Conservation (phyloP, 768 basidiomycete species). For the Tulasnella sp. region DNA sequence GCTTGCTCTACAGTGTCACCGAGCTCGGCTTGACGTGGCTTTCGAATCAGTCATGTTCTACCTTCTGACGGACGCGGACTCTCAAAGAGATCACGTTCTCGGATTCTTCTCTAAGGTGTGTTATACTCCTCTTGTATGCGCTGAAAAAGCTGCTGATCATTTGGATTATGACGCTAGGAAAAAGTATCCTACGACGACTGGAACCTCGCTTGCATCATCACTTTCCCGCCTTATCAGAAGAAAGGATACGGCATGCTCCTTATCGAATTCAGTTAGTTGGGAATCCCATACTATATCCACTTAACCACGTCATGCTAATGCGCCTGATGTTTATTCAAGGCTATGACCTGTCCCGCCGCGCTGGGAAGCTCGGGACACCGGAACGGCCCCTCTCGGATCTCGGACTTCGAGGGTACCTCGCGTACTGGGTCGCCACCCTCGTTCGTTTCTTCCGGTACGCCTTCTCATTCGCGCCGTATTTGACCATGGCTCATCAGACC, state of each 20-base stretch:
- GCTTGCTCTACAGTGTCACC: not conserved
- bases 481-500: conserved; percentile 13
- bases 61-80: conserved; percentile 74
- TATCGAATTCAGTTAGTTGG: conserved; percentile 87
- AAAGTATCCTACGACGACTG: conserved; percentile 94
- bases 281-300: conserved; percentile 22
- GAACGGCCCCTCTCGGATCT: conserved; percentile 93
- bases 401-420: conserved; percentile 73
- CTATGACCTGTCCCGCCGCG: conserved; percentile 79
- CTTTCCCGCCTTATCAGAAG: conserved; percentile 84
- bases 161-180: conserved; percentile 47
- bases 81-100: conserved; percentile 68
- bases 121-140: not conserved
- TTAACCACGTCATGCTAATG: not conserved
- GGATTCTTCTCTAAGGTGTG: conserved; percentile 60
- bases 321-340: conserved; percentile 36
- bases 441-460: conserved; percentile 69
- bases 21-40: not conserved
- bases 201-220: conserved; percentile 94
- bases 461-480: conserved; percentile 17
- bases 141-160: not conserved
- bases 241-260: conserved; percentile 88
- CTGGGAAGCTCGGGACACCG: conserved; percentile 76
- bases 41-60: conserved; percentile 81
- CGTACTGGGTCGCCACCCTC: conserved; percentile 76